These are phyloP conservation scores for Calonectria pseudoreteaudii DNA, from an alignment of 2,329 filamentous ascomycete genomes.

Conservation along the genomic window DNA sequence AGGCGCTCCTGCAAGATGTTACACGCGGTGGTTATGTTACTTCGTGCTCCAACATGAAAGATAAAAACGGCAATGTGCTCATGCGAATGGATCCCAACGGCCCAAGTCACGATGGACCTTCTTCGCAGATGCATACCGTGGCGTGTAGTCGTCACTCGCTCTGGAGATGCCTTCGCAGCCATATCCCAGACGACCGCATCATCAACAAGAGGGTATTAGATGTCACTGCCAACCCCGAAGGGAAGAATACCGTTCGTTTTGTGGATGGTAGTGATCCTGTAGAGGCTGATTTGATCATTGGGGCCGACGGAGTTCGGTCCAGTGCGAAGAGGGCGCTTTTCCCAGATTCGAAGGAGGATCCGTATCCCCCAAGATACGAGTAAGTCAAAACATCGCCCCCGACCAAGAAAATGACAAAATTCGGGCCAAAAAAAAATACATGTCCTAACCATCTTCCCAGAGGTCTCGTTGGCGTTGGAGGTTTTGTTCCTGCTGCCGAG, in stretches of 20 bases:
- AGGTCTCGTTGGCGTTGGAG: slow-evolving; percentile 27
- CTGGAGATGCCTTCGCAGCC: slow-evolving; percentile 37
- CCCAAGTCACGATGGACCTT: neutral
- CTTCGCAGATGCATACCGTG: slow-evolving; percentile 32
- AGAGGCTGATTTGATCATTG: slow-evolving; percentile 41
- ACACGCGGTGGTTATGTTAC: slow-evolving; percentile 37
- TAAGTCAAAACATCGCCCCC: slow-evolving; percentile 10
- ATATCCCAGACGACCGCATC: slow-evolving; percentile 34
- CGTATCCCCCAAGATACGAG: slow-evolving; percentile 40
- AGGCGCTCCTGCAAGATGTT: slow-evolving; percentile 35
- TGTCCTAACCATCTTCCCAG: neutral
- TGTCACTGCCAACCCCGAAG: slow-evolving; percentile 28
- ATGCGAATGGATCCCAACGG: slow-evolving; percentile 32
- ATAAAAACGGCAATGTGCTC: slow-evolving; percentile 37
- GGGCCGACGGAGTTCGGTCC: slow-evolving; percentile 40
- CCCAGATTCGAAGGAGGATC: slow-evolving; percentile 32
- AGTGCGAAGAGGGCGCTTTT: slow-evolving; percentile 36
- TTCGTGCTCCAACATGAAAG: slow-evolving; percentile 36
- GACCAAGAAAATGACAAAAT: neutral
- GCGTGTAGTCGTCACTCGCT: slow-evolving; percentile 39
- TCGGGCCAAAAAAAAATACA: too few relatives aligned
- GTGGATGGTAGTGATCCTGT: slow-evolving; percentile 33
- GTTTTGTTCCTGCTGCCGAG: slow-evolving; percentile 6
- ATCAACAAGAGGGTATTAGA: slow-evolving; percentile 35
- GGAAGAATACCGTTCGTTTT: slow-evolving; percentile 36